Base-by-base conservation (phyloP, 2,329 filamentous ascomycete species). In the Zasmidium citrigriseum region DNA sequence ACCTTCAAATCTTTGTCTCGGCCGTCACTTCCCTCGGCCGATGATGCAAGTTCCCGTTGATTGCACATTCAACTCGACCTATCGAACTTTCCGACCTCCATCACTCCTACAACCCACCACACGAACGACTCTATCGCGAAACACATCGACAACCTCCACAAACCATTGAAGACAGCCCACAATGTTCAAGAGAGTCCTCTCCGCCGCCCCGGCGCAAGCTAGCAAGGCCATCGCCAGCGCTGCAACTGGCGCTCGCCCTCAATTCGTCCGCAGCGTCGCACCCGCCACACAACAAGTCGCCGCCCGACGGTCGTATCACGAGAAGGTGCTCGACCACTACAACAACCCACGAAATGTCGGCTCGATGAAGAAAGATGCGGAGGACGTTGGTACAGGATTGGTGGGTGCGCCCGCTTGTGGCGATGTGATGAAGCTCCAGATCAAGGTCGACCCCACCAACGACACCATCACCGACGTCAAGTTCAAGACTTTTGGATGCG, bases 401-500 rank as follows among this genome's bases (percentile, higher is more conserved):
- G 93, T 97, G 65, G 87, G 90, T 67, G 91, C 91, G n/a, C 91
- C 91, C 51, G 91, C 91, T 27, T 93, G 90, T 73, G 91, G 91
- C 76, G 91, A 96, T 75, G 91, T 96, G 61, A 96, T 96, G 89
- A 95, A 95, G 77, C 83, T 96, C 29, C 90, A 96, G 80, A 96
- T 96, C 77, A 88, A 91, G 59, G 93, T 97, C 70, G 92, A 97
- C 78, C 90, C 90, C 64, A 83, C 89, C 68, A 46, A 25, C 16
- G 20, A 50, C 7, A 46, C 46, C 27, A 97, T 97, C 74, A 88
- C 87, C 69, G 93, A 97, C 69, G 93, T 96, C 74, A 95, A 96
- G 79, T 97, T 97, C 86, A 97, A 97, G 87, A 97, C 93, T 0
- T 97, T 97, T 73, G 93, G 93, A 52, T 97, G 93, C 75, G 93